Evolutionary conservation across 495 filamentous ascomycete genomes (phyloP).

Genomic region (Penicillium verhagenii): DNA sequence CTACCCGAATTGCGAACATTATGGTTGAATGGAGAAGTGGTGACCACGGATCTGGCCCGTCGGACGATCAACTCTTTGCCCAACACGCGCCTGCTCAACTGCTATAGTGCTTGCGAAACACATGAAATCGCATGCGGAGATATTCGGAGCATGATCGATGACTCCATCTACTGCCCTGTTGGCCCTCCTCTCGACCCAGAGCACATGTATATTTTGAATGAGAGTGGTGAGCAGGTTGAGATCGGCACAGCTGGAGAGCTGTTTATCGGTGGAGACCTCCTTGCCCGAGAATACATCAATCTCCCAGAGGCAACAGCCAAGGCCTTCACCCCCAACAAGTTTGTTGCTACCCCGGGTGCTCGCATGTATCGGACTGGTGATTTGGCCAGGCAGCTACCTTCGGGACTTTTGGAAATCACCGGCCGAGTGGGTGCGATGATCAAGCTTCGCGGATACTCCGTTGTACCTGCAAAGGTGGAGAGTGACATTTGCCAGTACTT

Average conservation of each 20-base stretch:
- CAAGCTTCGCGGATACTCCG: conserved; percentile 76
- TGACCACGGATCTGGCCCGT: conserved; percentile 64
- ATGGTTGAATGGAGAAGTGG: conserved; percentile 72
- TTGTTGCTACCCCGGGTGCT: conserved; percentile 48
- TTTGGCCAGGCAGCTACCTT: conserved; percentile 63
- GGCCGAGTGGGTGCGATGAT: conserved; percentile 78
- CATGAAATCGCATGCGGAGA: conserved; percentile 73
- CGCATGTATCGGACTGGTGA: conserved; percentile 84
- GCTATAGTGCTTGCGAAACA: conserved; percentile 70
- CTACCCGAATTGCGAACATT: conserved; percentile 59
- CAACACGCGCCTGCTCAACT: conserved; percentile 63
- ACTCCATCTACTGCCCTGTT: conserved; percentile 58
- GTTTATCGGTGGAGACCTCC: conserved; percentile 73
- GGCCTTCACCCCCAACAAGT: conserved; percentile 65
- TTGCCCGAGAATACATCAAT: conserved; percentile 82
- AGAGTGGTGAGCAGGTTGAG: conserved; percentile 54
- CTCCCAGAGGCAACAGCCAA: conserved; percentile 70
- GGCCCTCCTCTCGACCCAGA: conserved; percentile 58
- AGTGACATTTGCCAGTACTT: conserved; percentile 59
- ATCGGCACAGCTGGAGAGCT: conserved; percentile 75
- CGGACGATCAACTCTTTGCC: conserved; percentile 60
- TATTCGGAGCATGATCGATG: conserved; percentile 58
- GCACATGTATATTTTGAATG: conserved; percentile 61
- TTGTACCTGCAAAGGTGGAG: conserved; percentile 78
- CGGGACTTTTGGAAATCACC: conserved; percentile 75